These are phyloP conservation scores for Coleophoma crateriformis DNA, from an alignment of 2,329 filamentous ascomycete species.

Conservation along the genomic window DNA sequence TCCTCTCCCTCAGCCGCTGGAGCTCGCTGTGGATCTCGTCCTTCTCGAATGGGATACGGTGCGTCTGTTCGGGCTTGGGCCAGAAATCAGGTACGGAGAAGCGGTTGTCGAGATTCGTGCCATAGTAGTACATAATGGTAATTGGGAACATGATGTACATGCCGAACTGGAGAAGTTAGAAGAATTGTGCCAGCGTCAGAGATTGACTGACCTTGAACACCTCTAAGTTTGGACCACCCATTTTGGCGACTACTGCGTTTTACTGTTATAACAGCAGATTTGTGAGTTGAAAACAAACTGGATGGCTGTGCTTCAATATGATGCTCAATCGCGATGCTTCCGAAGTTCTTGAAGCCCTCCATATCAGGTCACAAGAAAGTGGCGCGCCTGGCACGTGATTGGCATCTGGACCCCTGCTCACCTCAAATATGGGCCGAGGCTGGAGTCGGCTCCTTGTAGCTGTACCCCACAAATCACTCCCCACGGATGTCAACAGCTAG, in stretches of 20 bases:
- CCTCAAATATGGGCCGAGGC: conserved; percentile 5
- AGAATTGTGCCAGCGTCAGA: conserved; percentile 2
- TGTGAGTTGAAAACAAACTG: neutral
- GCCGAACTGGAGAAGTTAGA: conserved; percentile 65
- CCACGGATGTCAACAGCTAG: neutral
- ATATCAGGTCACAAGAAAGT: neutral
- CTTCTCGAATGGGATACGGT: conserved; percentile 69
- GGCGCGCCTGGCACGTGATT: neutral
- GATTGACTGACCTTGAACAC: conserved; percentile 72
- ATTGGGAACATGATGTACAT: conserved; percentile 99
- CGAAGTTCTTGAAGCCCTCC: neutral
- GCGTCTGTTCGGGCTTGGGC: conserved; percentile 75
- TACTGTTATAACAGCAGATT: neutral
- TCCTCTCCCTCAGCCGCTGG: conserved; percentile 22
- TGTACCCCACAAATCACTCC: conserved; percentile 7
- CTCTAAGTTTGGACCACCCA: conserved; percentile 88
- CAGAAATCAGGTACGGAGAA: conserved; percentile 91
- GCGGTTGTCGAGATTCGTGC: conserved; percentile 90
- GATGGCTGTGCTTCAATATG: neutral
- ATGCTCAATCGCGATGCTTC: neutral
- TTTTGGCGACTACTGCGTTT: conserved; percentile 27
- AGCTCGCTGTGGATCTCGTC: conserved; percentile 77
- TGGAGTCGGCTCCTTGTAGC: conserved; percentile 2
- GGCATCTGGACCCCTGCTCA: neutral
- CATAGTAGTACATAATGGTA: conserved; percentile 99